A percentile compares a stretch with the other conserved stretches of the same genome.
Conservation (phyloP, 2,329 filamentous ascomycete species). For the Fusarium neocosmosporiellum region DNA sequence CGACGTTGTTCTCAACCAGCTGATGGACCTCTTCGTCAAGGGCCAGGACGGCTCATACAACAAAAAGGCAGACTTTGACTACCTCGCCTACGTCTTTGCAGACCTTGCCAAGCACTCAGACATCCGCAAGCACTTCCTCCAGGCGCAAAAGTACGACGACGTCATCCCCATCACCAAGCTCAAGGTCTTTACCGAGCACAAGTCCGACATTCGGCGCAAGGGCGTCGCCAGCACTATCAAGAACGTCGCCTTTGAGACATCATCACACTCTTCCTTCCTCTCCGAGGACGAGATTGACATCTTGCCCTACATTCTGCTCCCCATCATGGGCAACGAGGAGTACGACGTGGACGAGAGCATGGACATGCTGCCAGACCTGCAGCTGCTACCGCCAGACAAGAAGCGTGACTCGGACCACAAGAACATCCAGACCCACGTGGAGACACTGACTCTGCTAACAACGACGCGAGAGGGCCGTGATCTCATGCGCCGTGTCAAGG, state of each 20-base stretch:
- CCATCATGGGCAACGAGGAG: slow-evolving; percentile 88
- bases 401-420: slow-evolving; percentile 79
- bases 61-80: slow-evolving; percentile 87
- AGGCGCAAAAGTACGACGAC: slow-evolving; percentile 78
- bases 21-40: slow-evolving; percentile 96
- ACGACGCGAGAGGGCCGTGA: slow-evolving; percentile 82
- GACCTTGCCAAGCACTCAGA: slow-evolving; percentile 87
- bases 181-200: slow-evolving; percentile 93
- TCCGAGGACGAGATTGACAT: slow-evolving; percentile 80
- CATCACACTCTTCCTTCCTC: slow-evolving; percentile 77
- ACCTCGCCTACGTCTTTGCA: slow-evolving; percentile 93
- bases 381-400: slow-evolving; percentile 91
- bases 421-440: slow-evolving; percentile 88
- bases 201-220: slow-evolving; percentile 82
- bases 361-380: slow-evolving; percentile 89
- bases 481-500: slow-evolving; percentile 77
- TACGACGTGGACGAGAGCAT: slow-evolving; percentile 88
- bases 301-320: slow-evolving; percentile 87
- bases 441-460: slow-evolving; percentile 86
- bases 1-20: slow-evolving; percentile 82
- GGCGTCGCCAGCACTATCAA: slow-evolving; percentile 98
- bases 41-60: slow-evolving; percentile 87
- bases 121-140: slow-evolving; percentile 80
- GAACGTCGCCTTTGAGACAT: slow-evolving; percentile 87
- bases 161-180: slow-evolving; percentile 93